These are phyloP conservation scores for Aspergillus arachidicola DNA, from an alignment of 2,329 filamentous ascomycete genomes.

Conservation along the genomic window DNA sequence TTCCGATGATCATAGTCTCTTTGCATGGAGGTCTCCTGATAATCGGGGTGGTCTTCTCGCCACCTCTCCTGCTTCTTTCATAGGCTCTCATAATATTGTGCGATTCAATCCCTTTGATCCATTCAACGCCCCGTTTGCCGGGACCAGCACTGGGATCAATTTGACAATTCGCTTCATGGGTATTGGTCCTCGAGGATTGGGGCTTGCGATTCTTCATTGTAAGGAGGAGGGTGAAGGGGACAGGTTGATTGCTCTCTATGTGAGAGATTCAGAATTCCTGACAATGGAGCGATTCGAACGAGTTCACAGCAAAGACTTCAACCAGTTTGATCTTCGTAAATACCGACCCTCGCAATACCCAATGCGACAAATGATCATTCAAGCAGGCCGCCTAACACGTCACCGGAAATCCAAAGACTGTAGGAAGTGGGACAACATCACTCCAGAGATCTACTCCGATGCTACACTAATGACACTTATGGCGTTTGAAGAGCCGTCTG, in stretches of 20 bases:
- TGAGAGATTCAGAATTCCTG: not conserved
- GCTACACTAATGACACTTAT: not conserved
- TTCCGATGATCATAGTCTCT: not conserved
- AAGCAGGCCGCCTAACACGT: not conserved
- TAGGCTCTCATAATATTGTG: not conserved
- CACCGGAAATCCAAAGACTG: not conserved
- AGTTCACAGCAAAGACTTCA: not conserved
- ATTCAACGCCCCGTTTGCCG: not conserved
- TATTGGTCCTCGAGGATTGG: not conserved
- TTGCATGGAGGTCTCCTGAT: not conserved
- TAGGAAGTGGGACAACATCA: not conserved
- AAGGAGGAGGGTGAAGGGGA: not conserved
- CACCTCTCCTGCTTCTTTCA: not conserved
- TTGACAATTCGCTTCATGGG: not conserved
- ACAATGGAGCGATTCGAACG: not conserved
- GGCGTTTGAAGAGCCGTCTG: fast-evolving
- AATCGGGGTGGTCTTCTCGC: not conserved
- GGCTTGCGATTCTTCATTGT: not conserved
- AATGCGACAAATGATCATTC: not conserved
- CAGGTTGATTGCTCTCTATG: not conserved
- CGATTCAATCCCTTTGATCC: not conserved
- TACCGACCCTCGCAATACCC: not conserved
- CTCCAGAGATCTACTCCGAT: not conserved
- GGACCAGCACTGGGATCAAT: not conserved
- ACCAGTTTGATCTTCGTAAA: not conserved